phyloP scores from a whole-genome alignment of 352 stramenopile species.

The Lagenidium giganteum region DNA sequence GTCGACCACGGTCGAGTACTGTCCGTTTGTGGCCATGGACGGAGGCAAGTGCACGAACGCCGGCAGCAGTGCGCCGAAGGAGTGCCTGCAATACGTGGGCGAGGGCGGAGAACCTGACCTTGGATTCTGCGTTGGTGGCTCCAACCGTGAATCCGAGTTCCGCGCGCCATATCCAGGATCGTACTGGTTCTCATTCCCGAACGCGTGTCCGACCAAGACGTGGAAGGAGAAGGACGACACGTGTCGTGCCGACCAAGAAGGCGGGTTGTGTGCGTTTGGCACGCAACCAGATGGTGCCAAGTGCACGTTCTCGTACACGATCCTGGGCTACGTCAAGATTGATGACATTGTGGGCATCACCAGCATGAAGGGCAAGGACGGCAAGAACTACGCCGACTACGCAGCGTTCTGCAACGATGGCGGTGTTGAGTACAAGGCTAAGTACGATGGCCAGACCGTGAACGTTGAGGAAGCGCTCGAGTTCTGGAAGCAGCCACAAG shows the following conservation, averaged over 20 bases:
- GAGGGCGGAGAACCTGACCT: slow-evolving; percentile 36
- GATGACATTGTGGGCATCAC: slow-evolving; percentile 76
- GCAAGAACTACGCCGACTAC: slow-evolving; percentile 37
- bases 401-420: slow-evolving; percentile 50
- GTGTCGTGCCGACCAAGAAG: slow-evolving; percentile 24
- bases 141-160: slow-evolving; percentile 30
- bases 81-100: slow-evolving; percentile 45
- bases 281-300: slow-evolving; percentile 41
- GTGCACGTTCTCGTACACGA: slow-evolving; percentile 61
- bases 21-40: slow-evolving; percentile 59
- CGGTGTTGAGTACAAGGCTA: slow-evolving; percentile 45
- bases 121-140: slow-evolving; percentile 40
- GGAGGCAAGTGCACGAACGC: slow-evolving; percentile 44
- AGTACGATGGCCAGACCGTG: slow-evolving; percentile 20
- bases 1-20: slow-evolving; percentile 37
- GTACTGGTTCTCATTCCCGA: slow-evolving; percentile 74
- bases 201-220: slow-evolving; percentile 36
- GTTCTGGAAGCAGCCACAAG: slow-evolving; percentile 37
- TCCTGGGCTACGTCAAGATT: slow-evolving; percentile 48
- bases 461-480: slow-evolving; percentile 20
- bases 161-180: slow-evolving; percentile 56
- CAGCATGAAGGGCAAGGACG: slow-evolving; percentile 9
- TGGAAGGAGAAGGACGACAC: slow-evolving; percentile 39
- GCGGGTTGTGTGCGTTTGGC: slow-evolving; percentile 31
- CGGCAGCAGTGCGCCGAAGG: slow-evolving; percentile 23